phyloP scores from a whole-genome alignment of 1,139 yeast species.

The Suhomyces coccinellae region DNA sequence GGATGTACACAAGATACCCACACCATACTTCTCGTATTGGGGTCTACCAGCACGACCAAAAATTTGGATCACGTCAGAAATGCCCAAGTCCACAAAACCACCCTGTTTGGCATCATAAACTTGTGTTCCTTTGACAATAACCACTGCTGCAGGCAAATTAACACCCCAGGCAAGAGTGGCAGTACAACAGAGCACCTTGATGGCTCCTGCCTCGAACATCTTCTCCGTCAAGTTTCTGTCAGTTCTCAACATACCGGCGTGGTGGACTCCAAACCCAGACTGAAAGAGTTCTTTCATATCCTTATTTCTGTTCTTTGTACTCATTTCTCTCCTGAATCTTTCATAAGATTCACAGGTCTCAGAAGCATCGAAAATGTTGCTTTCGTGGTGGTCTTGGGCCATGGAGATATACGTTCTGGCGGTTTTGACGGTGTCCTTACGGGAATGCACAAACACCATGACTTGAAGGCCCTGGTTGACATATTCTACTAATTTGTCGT shows the following conservation, averaged over 20 bases:
- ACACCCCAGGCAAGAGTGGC: slow-evolving; percentile 99
- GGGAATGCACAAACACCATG: slow-evolving; percentile 94
- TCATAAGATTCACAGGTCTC: slow-evolving; percentile 45
- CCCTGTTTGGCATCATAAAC: slow-evolving; percentile 94
- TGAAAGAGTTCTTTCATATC: slow-evolving; percentile 81
- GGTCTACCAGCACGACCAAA: slow-evolving; percentile 99
- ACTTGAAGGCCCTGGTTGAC: slow-evolving; percentile 78
- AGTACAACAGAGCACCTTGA: slow-evolving; percentile 90
- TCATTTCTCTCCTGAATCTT: slow-evolving; percentile 62
- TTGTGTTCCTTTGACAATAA: slow-evolving; percentile 93
- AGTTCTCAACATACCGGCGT: slow-evolving; percentile 93
- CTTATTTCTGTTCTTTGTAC: slow-evolving; percentile 65
- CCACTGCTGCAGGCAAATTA: slow-evolving; percentile 96
- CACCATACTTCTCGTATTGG: slow-evolving; percentile 88
- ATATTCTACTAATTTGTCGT: slow-evolving; percentile 72
- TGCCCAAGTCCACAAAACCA: slow-evolving; percentile 90
- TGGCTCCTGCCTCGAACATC: slow-evolving; percentile 82
- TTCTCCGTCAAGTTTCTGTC: slow-evolving; percentile 90
- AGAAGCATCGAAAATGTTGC: slow-evolving; percentile 61
- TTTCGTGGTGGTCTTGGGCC: slow-evolving; percentile 63
- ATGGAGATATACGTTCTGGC: slow-evolving; percentile 69
- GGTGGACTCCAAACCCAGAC: slow-evolving; percentile 89
- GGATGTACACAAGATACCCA: slow-evolving; percentile 86
- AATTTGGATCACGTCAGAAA: slow-evolving; percentile 95
- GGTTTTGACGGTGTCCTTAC: slow-evolving; percentile 88